Evolutionary conservation across 257 asterid species (phyloP), one percentile per base, ranked within the genome.

Genomic region (Leptodermis oblonga): DNA sequence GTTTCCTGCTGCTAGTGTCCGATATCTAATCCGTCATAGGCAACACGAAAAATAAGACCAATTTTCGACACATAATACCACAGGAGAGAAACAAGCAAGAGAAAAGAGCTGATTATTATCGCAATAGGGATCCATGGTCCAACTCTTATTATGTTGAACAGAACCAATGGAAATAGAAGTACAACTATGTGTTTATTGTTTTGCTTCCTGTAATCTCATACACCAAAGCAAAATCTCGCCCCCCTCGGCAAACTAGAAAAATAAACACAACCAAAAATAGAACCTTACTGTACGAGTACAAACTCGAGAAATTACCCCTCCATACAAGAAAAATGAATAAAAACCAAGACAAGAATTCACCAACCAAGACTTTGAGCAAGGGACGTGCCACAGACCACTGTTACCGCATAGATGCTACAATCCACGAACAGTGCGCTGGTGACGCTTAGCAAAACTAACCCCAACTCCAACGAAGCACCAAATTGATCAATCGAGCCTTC

Each of bases 361-460:
- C 75, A 79, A 68, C 84, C 83, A 3, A 86, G 78, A 70, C 48
- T 48, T 43, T 55, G 72, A 34, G 74, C 76, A 49, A 86, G 23
- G 49, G 86, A 80, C 69, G 82, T 75, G 69, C 86, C 81, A 70
- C 86, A 80, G 17, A 88, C 31, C 52, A 93, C 88, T 78, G 85
- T 79, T 41, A 88, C 77, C 0, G 82, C 82, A 69, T 88, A 93
- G 68, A 93, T 61, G 65, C 95, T 75, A 59, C 86, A 77, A 74
- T 93, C 99, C 78, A 93, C 83, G 49, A 86, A 77, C 80, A 85
- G n/a, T 12, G 96, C 94, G 61, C 78, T 79, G 43, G 70, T n/a
- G 67, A 82, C 61, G 12, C 77, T 85, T 76, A 83, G 83, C 83
- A 87, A 42, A 56, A 85, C 74, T 43, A 89, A 69, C 28, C 82